Base-by-base conservation (phyloP, 345 rosid species). In the Populus nigra region DNA sequence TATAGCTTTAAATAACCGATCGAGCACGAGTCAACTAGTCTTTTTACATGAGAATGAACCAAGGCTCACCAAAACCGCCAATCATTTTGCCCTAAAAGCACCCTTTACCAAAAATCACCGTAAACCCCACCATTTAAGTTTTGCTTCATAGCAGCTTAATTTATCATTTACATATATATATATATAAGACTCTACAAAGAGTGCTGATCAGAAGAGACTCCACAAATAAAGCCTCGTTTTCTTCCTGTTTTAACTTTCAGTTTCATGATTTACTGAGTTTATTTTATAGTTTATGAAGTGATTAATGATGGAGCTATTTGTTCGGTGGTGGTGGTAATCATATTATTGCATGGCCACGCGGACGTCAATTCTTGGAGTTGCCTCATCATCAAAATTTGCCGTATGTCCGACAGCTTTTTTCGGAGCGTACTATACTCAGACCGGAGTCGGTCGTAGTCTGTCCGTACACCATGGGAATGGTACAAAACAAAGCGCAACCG, bases 361-460 rank as follows among this genome's bases (percentile, higher is more conserved):
- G 90, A 76, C 50, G 87, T 72, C 50, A 80, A 74, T 73, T 80
- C 78, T 72, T 81, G 94, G 67, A 86, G 88, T 79, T 86, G 93
- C 78, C 88, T 78, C 81, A 88, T 41, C 49, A 82, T 71, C 85
- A 90, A 76, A 74, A 87, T 73, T 75, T 88, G 91, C 43, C 83
- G 82, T 61, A 90, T 82, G 69, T 84, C 88, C 80, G 88, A 85
- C 76, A 94, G 82, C 72, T 86, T 89, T 71, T 76, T 93, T 55
- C 80, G 87, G 80, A 92, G 91, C 77, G 81, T 50, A 81, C 50
- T 80, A 11, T 83, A 82, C 75, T 92, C 94, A 15, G 90, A 80
- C 65, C 81, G 87, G 82, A 94, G 91, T 81, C 78, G 88, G 69
- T 88, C 86, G 80, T 87, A 89, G 49, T 94, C 94, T 11, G 86